These are phyloP conservation scores for Phaeotremella skinneri DNA, from an alignment of 768 basidiomycete genomes.

Conservation along the genomic window DNA sequence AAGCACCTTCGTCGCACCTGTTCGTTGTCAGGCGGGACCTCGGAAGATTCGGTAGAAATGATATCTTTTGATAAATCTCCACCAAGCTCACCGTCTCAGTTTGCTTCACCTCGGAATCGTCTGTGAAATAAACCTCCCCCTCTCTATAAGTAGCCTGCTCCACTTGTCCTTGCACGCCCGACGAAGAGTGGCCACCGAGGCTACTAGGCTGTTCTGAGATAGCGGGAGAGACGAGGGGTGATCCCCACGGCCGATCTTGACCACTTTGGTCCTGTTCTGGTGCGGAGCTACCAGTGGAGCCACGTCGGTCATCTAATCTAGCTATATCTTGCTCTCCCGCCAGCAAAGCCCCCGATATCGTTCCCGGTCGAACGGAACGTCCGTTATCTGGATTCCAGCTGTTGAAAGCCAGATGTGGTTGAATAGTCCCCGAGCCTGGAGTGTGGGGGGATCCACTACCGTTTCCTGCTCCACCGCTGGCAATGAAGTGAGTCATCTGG, in stretches of 20 bases:
- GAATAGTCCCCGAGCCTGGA: conserved; percentile 11
- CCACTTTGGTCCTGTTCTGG: background rate
- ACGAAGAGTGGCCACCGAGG: background rate
- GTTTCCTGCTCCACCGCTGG: conserved; percentile 3
- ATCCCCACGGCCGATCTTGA: background rate
- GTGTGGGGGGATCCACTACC: conserved; percentile 1
- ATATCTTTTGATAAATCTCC: background rate
- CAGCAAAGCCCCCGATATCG: conserved; percentile 12
- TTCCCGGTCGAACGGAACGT: conserved; percentile 4
- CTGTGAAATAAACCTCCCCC: conserved; percentile 6
- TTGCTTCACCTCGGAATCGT: conserved; percentile 23
- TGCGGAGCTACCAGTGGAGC: conserved; percentile 5
- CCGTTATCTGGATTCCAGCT: conserved; percentile 13
- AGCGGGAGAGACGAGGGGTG: background rate
- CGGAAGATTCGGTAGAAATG: background rate
- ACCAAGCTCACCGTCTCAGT: conserved; percentile 15
- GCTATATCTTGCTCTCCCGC: conserved; percentile 1
- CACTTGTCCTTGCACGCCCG: background rate
- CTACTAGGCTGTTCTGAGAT: background rate
- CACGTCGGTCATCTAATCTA: conserved; percentile 11
- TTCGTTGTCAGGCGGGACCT: background rate
- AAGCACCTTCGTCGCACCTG: conserved; percentile 19
- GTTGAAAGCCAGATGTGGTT: conserved; percentile 13
- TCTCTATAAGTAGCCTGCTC: background rate
- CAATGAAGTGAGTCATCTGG: background rate